phyloP scores from a whole-genome alignment of 208 protist species.

The Leishmania aethiopica region DNA sequence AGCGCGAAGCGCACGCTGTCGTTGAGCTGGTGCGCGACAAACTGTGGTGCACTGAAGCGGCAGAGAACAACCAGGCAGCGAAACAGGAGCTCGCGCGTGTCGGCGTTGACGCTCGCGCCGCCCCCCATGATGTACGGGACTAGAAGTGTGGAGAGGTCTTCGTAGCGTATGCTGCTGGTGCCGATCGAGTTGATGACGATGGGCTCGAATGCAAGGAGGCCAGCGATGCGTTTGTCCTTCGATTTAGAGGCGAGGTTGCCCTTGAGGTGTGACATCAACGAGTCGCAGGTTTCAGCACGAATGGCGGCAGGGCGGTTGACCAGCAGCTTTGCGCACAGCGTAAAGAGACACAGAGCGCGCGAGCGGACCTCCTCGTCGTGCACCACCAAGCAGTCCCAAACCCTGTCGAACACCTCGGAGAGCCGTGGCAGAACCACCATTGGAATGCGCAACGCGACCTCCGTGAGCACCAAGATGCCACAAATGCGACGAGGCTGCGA shows the following conservation, averaged over 20 bases:
- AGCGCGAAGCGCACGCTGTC: constrained; percentile 77
- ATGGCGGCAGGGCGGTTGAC: constrained; percentile 47
- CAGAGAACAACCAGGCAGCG: constrained; percentile 78
- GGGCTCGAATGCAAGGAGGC: constrained; percentile 85
- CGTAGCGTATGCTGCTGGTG: constrained; percentile 50
- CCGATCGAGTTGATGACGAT: constrained; percentile 76
- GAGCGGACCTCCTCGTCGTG: constrained; percentile 62
- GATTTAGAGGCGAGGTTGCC: constrained; percentile 61
- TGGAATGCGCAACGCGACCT: constrained; percentile 65
- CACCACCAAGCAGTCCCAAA: constrained; percentile 65
- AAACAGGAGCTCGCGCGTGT: constrained; percentile 55
- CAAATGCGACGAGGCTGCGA: constrained; percentile 58
- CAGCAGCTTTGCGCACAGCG: constrained; percentile 70
- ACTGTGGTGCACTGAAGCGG: constrained; percentile 68
- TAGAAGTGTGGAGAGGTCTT: constrained; percentile 79
- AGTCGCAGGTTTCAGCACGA: constrained; percentile 52
- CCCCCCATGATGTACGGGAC: constrained; percentile 68
- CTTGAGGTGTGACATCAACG: constrained; percentile 68
- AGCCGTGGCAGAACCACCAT: constrained; percentile 73
- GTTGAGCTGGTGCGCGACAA: constrained; percentile 76
- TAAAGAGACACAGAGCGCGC: constrained; percentile 63
- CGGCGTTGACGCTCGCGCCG: constrained; percentile 32
- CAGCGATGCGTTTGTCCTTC: constrained; percentile 64
- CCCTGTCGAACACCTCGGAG: constrained; percentile 64
- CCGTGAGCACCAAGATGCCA: constrained; percentile 70